Evolutionary conservation across 108 stramenopile genomes (phyloP).

Genomic region (Skeletonema grethae): DNA sequence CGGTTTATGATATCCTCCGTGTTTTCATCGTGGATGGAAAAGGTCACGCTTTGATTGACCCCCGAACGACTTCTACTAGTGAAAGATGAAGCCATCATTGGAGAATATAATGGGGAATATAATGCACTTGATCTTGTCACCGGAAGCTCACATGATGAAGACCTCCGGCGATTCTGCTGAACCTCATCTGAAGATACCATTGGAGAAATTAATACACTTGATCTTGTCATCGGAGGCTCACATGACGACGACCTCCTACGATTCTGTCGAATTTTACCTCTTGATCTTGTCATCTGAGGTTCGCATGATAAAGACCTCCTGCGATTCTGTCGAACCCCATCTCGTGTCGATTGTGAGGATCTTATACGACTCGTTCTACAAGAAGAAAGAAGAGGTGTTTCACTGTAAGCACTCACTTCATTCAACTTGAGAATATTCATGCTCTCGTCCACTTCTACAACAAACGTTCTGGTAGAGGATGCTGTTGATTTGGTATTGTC

Average conservation of each 20-base stretch:
- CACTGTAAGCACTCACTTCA: background rate
- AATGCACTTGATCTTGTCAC: background rate
- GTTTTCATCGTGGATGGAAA: background rate
- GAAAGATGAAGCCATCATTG: background rate
- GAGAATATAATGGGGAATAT: background rate
- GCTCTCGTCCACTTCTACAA: background rate
- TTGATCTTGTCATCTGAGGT: background rate
- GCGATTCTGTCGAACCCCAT: background rate
- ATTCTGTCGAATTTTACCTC: background rate
- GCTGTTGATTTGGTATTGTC: background rate
- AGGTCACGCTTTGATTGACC: background rate
- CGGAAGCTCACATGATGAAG: background rate
- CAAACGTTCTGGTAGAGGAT: background rate
- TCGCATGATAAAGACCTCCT: background rate
- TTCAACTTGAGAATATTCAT: conserved; percentile 1
- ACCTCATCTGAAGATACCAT: too few species aligned
- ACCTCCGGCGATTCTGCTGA: background rate
- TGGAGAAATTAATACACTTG: background rate
- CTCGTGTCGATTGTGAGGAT: background rate
- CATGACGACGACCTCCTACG: background rate
- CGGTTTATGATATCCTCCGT: background rate
- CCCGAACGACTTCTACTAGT: background rate
- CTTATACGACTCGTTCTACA: background rate
- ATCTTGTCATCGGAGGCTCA: background rate
- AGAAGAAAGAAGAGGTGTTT: background rate